These are phyloP conservation scores for Micractinium sp. DNA, from an alignment of 139 green algal species.

Conservation along the genomic window DNA sequence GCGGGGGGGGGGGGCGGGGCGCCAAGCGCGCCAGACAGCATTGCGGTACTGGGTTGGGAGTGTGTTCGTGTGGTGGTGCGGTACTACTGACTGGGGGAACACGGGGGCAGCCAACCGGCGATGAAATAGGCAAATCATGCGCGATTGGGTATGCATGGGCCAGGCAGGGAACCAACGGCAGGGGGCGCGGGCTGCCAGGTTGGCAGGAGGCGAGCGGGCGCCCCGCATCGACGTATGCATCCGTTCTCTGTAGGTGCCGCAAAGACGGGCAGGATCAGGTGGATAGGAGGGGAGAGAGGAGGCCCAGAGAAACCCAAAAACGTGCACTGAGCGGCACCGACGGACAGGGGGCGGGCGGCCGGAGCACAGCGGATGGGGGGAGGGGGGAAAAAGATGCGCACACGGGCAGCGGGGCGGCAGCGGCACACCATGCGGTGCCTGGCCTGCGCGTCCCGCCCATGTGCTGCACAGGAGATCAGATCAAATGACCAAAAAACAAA, in stretches of 20 bases:
- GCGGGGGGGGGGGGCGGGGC: background rate
- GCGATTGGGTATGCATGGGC: background rate
- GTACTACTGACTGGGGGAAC: background rate
- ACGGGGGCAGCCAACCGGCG: background rate
- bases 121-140: constrained; percentile 7
- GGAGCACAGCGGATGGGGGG: no score
- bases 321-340: no score
- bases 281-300: background rate
- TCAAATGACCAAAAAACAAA: constrained; percentile 3
- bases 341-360: no score
- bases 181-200: background rate
- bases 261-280: background rate
- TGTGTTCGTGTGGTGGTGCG: background rate
- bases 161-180: background rate
- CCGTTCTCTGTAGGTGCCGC: background rate
- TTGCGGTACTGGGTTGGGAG: background rate
- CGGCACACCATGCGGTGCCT: no score
- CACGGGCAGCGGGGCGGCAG: no score
- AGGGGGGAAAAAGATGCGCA: background rate
- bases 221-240: background rate
- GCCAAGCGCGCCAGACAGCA: constrained; percentile 9
- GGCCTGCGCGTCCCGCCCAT: no score
- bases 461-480: background rate
- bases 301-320: no score
- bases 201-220: background rate